phyloP scores from a whole-genome alignment of 1,139 yeast species.

The Pichia sp. region DNA sequence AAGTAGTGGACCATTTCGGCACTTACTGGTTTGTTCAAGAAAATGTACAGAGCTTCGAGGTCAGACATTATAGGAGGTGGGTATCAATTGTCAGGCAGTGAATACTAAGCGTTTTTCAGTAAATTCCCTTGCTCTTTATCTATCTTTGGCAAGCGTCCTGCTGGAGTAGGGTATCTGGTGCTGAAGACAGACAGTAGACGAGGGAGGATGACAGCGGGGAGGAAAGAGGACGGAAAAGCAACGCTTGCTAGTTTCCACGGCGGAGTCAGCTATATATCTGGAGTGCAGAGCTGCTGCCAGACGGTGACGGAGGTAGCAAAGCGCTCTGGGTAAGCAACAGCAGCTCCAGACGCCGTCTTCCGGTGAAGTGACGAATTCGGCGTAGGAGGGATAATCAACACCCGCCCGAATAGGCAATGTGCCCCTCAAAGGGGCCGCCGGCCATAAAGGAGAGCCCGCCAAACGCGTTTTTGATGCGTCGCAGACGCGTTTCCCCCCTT shows the following conservation, averaged over 20 bases:
- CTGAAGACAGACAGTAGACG: not conserved
- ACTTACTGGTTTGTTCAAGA: constrained; percentile 72
- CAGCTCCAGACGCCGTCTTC: not conserved
- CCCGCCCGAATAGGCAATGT: not conserved
- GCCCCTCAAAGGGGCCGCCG: not conserved
- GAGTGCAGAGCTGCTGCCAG: not conserved
- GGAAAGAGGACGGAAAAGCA: not conserved
- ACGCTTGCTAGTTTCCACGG: not conserved
- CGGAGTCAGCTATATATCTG: not conserved
- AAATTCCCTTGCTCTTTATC: not conserved
- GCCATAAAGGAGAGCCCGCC: not conserved
- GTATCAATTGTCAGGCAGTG: no score
- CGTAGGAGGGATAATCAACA: not conserved
- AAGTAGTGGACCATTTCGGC: constrained; percentile 76
- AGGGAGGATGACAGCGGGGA: not conserved
- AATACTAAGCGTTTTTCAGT: no score
- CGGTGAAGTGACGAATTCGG: not conserved
- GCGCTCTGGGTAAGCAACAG: not conserved
- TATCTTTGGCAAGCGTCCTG: not conserved
- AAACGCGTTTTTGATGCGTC: not conserved
- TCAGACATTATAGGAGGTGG: constrained; percentile 39
- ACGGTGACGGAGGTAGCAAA: not conserved
- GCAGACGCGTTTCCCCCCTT: not conserved
- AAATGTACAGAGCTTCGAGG: constrained; percentile 62
- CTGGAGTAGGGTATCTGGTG: not conserved